Percentiles rank a stretch among this genome's conserved stretches.
These are phyloP conservation scores for Diospyros kaki DNA, from an alignment of 148 eudicot species.

Conservation along the genomic window DNA sequence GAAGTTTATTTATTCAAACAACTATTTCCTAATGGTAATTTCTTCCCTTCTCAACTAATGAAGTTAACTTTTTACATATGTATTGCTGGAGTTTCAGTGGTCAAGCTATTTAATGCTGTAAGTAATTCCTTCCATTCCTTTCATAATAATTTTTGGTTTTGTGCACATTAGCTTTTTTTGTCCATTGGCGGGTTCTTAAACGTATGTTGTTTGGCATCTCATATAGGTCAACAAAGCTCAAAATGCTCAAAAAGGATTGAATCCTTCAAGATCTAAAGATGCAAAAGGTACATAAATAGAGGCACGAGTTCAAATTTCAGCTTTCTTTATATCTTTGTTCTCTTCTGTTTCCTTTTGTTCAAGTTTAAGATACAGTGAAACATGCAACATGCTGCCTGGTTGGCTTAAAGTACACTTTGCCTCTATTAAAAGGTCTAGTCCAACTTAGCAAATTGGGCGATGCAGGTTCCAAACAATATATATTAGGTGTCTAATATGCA, in stretches of 20 bases:
- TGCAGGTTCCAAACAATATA: too few species aligned
- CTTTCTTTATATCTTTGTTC: background rate
- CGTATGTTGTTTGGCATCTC: constrained; percentile 15
- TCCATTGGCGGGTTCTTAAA: constrained; percentile 3
- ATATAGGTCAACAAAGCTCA: constrained; percentile 87
- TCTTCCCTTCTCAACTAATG: constrained; percentile 4
- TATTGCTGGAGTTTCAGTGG: constrained; percentile 54
- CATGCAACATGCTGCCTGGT: background rate
- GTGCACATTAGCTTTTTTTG: background rate
- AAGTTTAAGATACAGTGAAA: background rate
- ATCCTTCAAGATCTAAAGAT: constrained; percentile 73
- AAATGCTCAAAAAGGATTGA: constrained; percentile 72
- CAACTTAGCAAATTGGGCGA: background rate
- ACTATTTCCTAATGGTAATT: background rate
- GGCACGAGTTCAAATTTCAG: background rate
- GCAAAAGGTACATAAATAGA: constrained; percentile 55
- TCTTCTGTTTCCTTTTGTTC: background rate
- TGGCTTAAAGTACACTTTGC: background rate
- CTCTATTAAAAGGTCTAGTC: too few species aligned
- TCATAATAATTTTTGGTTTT: background rate
- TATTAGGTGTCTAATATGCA: too few species aligned
- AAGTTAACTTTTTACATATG: constrained; percentile 12
- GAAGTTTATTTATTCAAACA: background rate
- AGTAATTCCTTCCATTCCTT: constrained; percentile 24
- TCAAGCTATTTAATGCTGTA: constrained; percentile 95